Conservation (phyloP, 2,329 filamentous ascomycete species). For the Capronia americana region DNA sequence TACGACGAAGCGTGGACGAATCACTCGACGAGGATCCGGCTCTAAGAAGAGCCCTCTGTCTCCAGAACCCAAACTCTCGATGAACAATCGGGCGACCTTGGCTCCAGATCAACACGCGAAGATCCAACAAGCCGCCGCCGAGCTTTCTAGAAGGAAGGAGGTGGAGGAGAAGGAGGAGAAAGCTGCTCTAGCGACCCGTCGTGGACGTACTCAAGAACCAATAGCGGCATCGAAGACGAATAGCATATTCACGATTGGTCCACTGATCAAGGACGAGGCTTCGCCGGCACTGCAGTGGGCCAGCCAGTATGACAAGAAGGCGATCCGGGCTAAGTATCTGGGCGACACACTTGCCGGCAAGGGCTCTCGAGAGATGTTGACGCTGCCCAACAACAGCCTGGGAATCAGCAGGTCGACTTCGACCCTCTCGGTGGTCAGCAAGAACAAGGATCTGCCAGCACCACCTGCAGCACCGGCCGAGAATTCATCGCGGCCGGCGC, state of each 20-base stretch:
- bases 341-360: constrained; percentile 74
- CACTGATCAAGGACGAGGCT: constrained; percentile 81
- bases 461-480: constrained; percentile 19
- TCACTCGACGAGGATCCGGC: constrained; percentile 73
- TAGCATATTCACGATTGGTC: constrained; percentile 87
- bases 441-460: constrained; percentile 37
- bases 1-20: constrained; percentile 71
- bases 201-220: constrained; percentile 63
- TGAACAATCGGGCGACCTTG: constrained; percentile 74
- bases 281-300: constrained; percentile 97
- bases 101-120: constrained; percentile 89
- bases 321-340: constrained; percentile 84
- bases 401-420: constrained; percentile 39
- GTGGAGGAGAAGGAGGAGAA: constrained; percentile 55
- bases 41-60: constrained; percentile 62
- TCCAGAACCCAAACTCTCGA: constrained; percentile 60
- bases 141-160: constrained; percentile 74
- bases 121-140: constrained; percentile 88
- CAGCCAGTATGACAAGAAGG: constrained; percentile 89
- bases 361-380: constrained; percentile 61
- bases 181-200: constrained; percentile 60
- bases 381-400: constrained; percentile 46
- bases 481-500: constrained; percentile 16
- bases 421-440: constrained; percentile 34
- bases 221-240: constrained; percentile 72